These are phyloP conservation scores for Cordyceps fumosorosea DNA, from an alignment of 2,329 filamentous ascomycete species.

Conservation along the genomic window DNA sequence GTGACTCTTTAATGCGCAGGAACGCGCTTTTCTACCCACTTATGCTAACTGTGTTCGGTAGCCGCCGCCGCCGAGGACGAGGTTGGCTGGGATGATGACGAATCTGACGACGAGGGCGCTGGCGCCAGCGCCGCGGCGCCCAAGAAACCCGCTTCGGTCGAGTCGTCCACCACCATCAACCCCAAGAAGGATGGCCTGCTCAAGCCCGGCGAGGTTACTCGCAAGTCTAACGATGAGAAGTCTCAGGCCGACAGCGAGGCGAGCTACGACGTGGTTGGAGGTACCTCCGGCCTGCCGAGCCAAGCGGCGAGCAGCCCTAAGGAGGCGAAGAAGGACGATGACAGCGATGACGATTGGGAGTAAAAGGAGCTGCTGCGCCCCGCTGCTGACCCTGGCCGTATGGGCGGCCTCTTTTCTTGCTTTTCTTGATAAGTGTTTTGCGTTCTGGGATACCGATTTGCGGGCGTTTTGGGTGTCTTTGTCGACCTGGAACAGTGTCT, in stretches of 20 bases:
- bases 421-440: background rate
- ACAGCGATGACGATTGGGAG: constrained; percentile 74
- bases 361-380: constrained; percentile 27
- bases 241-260: constrained; percentile 90
- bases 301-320: constrained; percentile 65
- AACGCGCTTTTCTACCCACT: background rate
- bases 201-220: constrained; percentile 54
- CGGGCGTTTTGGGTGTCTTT: constrained; percentile 5
- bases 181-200: constrained; percentile 40
- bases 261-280: constrained; percentile 89
- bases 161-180: constrained; percentile 56
- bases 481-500: background rate
- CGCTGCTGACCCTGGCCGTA: too few relatives aligned
- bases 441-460: background rate
- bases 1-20: constrained; percentile 8
- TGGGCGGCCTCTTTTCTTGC: constrained; percentile 14
- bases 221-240: constrained; percentile 79
- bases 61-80: constrained; percentile 68
- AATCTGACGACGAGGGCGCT: constrained; percentile 43
- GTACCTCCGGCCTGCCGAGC: constrained; percentile 67
- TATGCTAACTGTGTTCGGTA: constrained; percentile 24
- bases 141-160: constrained; percentile 43
- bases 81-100: constrained; percentile 63
- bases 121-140: constrained; percentile 16
- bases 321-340: constrained; percentile 47